Base-by-base conservation (phyloP, 1,284 basidiomycete genomes). In the Bondarzewia mesenterica region DNA sequence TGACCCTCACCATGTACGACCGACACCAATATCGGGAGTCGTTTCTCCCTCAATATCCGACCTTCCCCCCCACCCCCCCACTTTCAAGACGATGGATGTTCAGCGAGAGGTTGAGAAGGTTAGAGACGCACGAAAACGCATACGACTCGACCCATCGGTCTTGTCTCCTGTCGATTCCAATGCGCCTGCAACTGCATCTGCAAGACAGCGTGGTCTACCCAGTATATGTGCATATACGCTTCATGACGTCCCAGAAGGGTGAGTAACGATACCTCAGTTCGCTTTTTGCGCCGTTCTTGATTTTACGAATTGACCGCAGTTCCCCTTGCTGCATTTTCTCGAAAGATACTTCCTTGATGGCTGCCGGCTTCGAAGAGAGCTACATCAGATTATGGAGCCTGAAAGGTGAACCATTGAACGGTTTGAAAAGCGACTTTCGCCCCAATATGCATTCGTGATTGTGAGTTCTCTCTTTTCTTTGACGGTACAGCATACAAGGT, bases 371-470 rank as follows among this genome's bases (percentile, higher is more conserved):
- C 60, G 80, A 92, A 32, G 95, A 99, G 67, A 97, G 94, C 59
- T 95, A 93, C 58, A 87, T 99, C 51, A 80, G 94, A 48, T 58
- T 99, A 50, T 99, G 96, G 95, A 96, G 82, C 62, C 68, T 98
- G 49, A 97, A 94, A 60, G 92, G 92, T 18, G 92, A 98, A 63
- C 89, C 87, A 59, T 68, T 99, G 44, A 82, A 77, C 58, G 88
- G 82, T 7, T 71, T 85, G 58, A 75, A 85, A 53, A 87, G 84
- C 57, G 84, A 93, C 57, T 88, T 91, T 51, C 76, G 80, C 18
- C 62, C 80, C 5, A 80, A 72, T 44, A 72, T n/a, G 77, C 15
- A 74, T 89, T 54, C 78, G 77, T 62, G 89, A 91, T 60, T 64
- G 89, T 89, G 51, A 55, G 83, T 64, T 27, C 10, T 25, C 43